Base-by-base conservation (phyloP, 768 basidiomycete genomes). In the Termitomyces sp. region DNA sequence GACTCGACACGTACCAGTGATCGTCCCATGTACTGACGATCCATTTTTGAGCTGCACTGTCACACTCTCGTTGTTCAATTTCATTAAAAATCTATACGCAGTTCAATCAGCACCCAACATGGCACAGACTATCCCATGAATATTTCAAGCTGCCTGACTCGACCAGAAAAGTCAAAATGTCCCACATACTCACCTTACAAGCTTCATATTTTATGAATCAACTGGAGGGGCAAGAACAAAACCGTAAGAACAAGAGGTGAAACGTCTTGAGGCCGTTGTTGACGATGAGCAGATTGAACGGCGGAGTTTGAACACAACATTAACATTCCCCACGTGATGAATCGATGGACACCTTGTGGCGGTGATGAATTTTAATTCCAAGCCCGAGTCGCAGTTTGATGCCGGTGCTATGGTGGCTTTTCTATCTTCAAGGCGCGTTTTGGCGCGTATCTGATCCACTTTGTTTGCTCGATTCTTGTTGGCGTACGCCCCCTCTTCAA, bases 21-120 rank as follows among this genome's bases (percentile, higher is more conserved):
- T 97, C 29, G 96, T 99, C 11, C 96, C 96, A 70, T 96, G 91
- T 15, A 99, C 89, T 56, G 94, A 78, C 0, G 94, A 93, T 34
- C 97, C 97, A 69, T 99, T 98, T 79, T 99, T 99, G 67, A 99
- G 84, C 81, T 99, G 96, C 74, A 98, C 86, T 64, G 96, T 94
- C 68, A 98, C 95, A 65, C 96, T 96, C 83, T 99, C 96, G 74
- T 98, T 98, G 84, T 97, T 96, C 79, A 99, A 78, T 83, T 98
- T 99, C 96, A 98, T 99, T 82, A 97, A 85, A 80, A 96, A 98
- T 75, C 94, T 96, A 71, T 59, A 57, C 60, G 60, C 38, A 36
- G n/a, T 53, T 34, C 43, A 53, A 62, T 47, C 37, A 69, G 64
- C 50, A 65, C 67, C 50, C 34, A 47, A 46, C 56, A 60, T 57